These are phyloP conservation scores for Neurospora sp. DNA, from an alignment of 495 filamentous ascomycete genomes.

Conservation along the genomic window DNA sequence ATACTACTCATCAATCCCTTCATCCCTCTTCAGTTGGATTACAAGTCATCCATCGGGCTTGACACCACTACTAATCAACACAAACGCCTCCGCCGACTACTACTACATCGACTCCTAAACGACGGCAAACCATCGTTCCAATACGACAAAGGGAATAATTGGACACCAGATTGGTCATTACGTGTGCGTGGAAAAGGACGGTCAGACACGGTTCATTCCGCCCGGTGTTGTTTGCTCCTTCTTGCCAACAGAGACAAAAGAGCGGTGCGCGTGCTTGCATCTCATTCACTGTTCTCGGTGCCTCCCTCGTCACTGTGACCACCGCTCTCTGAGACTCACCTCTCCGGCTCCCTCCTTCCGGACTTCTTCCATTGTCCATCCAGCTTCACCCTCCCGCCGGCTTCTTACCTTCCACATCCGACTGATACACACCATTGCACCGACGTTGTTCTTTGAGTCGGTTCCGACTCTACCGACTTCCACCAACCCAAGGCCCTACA, in stretches of 20 bases:
- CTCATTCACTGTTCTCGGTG: not conserved
- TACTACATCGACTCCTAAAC: not conserved
- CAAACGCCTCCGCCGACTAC: not conserved
- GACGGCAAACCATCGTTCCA: not conserved
- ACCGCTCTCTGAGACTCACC: not conserved
- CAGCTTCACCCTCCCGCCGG: not conserved
- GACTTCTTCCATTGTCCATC: not conserved
- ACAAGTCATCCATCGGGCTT: not conserved
- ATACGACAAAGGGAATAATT: not conserved
- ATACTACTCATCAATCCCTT: not conserved
- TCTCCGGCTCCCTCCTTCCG: not conserved
- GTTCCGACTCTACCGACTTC: conserved; percentile 1
- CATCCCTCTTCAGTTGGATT: not conserved
- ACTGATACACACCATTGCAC: not conserved
- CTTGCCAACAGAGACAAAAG: not conserved
- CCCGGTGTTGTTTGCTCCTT: not conserved
- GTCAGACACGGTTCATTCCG: not conserved
- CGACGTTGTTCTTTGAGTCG: not conserved
- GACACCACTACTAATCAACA: not conserved
- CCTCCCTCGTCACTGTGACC: not conserved
- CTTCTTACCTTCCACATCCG: not conserved
- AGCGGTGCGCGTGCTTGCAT: not conserved
- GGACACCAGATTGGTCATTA: not conserved
- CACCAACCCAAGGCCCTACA: not conserved
- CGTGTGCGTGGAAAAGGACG: not conserved